These are phyloP conservation scores for Phytophthora pluvialis DNA, from an alignment of 352 stramenopile genomes.

Conservation along the genomic window DNA sequence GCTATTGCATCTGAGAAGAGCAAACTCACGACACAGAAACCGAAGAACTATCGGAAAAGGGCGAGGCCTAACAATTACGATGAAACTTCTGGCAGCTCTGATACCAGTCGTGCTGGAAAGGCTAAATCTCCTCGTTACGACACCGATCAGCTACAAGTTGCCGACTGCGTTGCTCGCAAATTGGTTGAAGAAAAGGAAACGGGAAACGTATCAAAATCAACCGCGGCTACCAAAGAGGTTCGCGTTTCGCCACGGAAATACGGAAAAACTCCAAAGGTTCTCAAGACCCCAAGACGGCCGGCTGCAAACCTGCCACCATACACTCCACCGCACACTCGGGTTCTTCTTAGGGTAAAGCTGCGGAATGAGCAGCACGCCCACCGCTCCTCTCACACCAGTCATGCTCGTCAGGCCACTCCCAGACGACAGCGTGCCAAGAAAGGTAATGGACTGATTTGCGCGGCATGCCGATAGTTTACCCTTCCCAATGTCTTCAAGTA, in stretches of 20 bases:
- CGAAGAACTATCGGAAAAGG: not conserved
- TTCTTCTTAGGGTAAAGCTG: slow-evolving; percentile 6
- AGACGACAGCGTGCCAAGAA: not conserved
- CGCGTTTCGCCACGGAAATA: slow-evolving; percentile 23
- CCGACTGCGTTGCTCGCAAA: not conserved
- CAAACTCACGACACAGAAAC: not conserved
- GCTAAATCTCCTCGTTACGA: not conserved
- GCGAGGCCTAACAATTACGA: slow-evolving; percentile 6
- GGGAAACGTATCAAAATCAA: slow-evolving; percentile 1
- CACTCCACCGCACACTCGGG: slow-evolving; percentile 9
- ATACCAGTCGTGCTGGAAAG: slow-evolving; percentile 2
- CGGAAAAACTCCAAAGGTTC: slow-evolving; percentile 31
- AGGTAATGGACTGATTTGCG: not conserved
- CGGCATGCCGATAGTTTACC: no score
- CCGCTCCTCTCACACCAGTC: not conserved
- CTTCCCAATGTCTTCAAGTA: not conserved
- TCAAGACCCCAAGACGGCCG: slow-evolving; percentile 20
- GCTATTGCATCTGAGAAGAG: not conserved
- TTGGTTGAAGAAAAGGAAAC: not conserved
- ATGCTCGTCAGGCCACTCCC: not conserved
- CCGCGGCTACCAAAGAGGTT: not conserved
- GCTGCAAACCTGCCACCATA: slow-evolving; percentile 15
- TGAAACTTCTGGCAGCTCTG: not conserved
- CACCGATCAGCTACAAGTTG: slow-evolving; percentile 1
- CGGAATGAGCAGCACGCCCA: slow-evolving; percentile 1